Base-by-base conservation (phyloP, 2,329 filamentous ascomycete genomes). In the Fusarium incarnatum region DNA sequence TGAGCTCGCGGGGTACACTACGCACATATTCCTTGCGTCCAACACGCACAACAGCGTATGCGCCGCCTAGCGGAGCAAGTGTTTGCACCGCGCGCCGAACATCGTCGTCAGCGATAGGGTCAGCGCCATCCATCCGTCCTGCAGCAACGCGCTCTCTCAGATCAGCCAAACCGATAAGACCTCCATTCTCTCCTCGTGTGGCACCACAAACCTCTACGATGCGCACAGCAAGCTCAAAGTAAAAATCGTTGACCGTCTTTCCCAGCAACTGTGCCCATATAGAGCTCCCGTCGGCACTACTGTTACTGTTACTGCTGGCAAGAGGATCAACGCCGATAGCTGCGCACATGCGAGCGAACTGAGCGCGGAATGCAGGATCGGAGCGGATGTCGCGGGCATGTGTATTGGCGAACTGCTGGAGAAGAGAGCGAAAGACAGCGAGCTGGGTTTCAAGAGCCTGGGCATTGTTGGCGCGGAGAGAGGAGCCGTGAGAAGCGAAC, bases 311-410 rank as follows among this genome's bases (percentile, higher is more conserved):
- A 79, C 79, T 82, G 67, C 79, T 79, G 30, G 94, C 94, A 20
- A 99, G 86, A 4, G 96, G 97, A 79, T 99, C 96, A 15, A 99
- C 94, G 50, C 96, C 96, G 73, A 99, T 98, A 68, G 94, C 94
- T 76, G 94, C 90, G 83, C 96, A 99, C 96, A 99, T 99, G 79
- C 95, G 94, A 5, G 96, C 95, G 78, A 99, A 99, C 81, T 99
- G 95, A 34, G 95, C 94, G 66, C 96, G 93, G 81, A 99, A 99
- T 11, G 89, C 91, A 8, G 96, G 96, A 79, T 98, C 94, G 4
- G 94, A 97, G 69, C 95, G 94, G 64, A 99, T 99, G 76, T 97
- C 96, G 78, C 94, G 94, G 73, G 92, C 93, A 85, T 99, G 96
- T 52, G 95, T 97, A 77, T 95, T 88, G 46, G 94, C 94, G 81